These are phyloP conservation scores for Polytrichum commune DNA, from an alignment of 225 moss, liverwort and hornwort genomes.

Conservation along the genomic window DNA sequence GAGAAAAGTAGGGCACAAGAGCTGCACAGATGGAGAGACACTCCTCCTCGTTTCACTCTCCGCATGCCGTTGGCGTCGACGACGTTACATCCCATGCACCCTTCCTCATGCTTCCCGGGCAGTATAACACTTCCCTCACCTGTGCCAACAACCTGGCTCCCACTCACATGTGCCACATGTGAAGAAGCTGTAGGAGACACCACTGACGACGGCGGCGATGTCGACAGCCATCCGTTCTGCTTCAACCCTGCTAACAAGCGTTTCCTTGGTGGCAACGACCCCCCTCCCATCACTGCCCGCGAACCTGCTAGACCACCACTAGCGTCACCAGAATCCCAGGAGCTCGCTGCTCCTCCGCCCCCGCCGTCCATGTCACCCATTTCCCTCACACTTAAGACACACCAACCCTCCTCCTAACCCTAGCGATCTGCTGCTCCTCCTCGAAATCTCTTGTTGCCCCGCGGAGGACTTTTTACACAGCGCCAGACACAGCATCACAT, in stretches of 20 bases:
- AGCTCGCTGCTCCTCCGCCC: constrained; percentile 27
- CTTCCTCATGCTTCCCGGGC: constrained; percentile 43
- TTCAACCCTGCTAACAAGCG: constrained; percentile 92
- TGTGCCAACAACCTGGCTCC: constrained; percentile 22
- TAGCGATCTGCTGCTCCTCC: background rate
- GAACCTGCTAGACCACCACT: constrained; percentile 47
- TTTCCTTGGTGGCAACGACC: constrained; percentile 88
- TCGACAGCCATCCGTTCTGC: constrained; percentile 68
- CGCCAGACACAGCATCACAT: constrained; percentile 39
- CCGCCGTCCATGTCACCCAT: constrained; percentile 61
- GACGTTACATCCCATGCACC: constrained; percentile 67
- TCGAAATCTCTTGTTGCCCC: constrained; percentile 18
- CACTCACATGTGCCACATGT: constrained; percentile 8
- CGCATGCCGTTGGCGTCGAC: constrained; percentile 52
- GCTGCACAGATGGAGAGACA: constrained; percentile 65
- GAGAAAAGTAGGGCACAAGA: constrained; percentile 63
- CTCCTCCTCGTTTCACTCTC: constrained; percentile 73
- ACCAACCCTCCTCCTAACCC: constrained; percentile 7
- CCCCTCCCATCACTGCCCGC: constrained; percentile 79
- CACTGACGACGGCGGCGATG: constrained; percentile 34
- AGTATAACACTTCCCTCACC: constrained; percentile 17
- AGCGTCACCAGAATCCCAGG: constrained; percentile 42
- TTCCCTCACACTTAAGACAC: constrained; percentile 6
- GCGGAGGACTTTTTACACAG: constrained; percentile 21
- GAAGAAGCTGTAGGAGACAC: constrained; percentile 33